Percentiles rank a stretch among this genome's conserved stretches.
Conservation (phyloP, 2,329 filamentous ascomycete species). For the Beauveria sp. region DNA sequence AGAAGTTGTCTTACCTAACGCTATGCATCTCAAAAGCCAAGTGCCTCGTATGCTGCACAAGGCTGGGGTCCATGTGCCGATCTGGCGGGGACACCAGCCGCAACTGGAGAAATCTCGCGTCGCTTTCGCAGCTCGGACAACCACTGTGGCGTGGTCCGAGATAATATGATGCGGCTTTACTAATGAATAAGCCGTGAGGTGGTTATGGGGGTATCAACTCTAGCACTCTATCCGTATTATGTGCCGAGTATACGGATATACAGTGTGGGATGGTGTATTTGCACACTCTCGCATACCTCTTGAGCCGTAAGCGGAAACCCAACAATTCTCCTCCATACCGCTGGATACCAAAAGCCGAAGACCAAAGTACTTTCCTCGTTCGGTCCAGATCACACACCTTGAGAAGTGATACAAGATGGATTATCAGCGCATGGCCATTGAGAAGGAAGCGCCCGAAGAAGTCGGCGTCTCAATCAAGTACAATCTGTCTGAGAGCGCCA, state of each 20-base stretch:
- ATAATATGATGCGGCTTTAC: not conserved
- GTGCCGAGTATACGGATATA: too few relatives aligned
- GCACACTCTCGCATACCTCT: not conserved
- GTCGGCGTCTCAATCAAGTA: constrained; percentile 17
- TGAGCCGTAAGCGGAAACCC: not conserved
- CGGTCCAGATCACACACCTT: not conserved
- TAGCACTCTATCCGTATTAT: not conserved
- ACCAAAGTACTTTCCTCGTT: not conserved
- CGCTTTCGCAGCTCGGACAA: not conserved
- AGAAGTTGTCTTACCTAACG: not conserved
- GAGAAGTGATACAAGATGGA: constrained; percentile 14
- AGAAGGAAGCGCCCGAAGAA: constrained; percentile 20
- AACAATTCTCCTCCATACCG: not conserved
- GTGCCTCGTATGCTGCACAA: too few relatives aligned
- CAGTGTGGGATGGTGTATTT: not conserved
- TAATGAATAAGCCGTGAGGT: not conserved
- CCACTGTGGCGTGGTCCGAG: not conserved
- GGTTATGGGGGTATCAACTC: not conserved
- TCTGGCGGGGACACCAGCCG: not conserved
- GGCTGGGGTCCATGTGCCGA: not conserved
- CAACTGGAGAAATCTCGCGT: not conserved
- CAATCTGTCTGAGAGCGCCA: constrained; percentile 20
- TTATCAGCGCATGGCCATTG: constrained; percentile 20
- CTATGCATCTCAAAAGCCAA: not conserved
- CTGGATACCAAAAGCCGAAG: not conserved